phyloP scores from a whole-genome alignment of 2,329 filamentous ascomycete species.

The Trichoderma brevicompactum region DNA sequence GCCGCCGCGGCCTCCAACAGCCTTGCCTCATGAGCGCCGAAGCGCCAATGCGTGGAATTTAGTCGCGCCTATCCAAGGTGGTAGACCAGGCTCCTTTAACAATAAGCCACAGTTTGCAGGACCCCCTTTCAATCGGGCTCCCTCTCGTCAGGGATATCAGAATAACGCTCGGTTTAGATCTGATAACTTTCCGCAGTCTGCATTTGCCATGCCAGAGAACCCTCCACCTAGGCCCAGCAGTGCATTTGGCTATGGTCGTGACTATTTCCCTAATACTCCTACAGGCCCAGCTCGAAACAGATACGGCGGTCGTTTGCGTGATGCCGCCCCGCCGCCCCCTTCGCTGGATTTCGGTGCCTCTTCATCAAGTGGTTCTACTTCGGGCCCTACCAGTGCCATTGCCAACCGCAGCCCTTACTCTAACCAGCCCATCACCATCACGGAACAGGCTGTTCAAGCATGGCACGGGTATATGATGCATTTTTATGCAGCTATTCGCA shows the following conservation, averaged over 20 bases:
- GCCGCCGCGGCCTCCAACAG: slow-evolving; percentile 38
- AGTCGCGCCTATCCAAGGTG: slow-evolving; percentile 31
- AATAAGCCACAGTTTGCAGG: slow-evolving; percentile 27
- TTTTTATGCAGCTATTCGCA: slow-evolving; percentile 44
- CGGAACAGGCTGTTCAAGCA: slow-evolving; percentile 40
- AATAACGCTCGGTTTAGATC: slow-evolving; percentile 38
- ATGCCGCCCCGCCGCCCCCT: slow-evolving; percentile 29
- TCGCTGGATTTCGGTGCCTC: slow-evolving; percentile 31
- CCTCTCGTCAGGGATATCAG: slow-evolving; percentile 32
- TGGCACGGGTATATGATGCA: slow-evolving; percentile 47
- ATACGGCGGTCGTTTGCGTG: slow-evolving; percentile 39
- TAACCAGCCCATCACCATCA: slow-evolving; percentile 43
- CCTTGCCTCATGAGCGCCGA: slow-evolving; percentile 36
- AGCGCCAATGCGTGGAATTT: slow-evolving; percentile 34
- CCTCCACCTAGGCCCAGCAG: slow-evolving; percentile 32
- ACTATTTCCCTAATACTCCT: slow-evolving; percentile 40
- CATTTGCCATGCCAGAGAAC: slow-evolving; percentile 34
- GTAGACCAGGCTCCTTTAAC: slow-evolving; percentile 31
- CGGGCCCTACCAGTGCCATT: slow-evolving; percentile 26
- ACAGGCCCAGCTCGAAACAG: slow-evolving; percentile 37
- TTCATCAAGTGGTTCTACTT: slow-evolving; percentile 19
- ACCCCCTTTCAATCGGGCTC: slow-evolving; percentile 32
- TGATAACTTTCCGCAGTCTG: slow-evolving; percentile 41
- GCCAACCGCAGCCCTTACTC: slow-evolving; percentile 32
- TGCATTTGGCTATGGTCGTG: slow-evolving; percentile 35